Base-by-base conservation (phyloP, 768 basidiomycete species). In the Termitomyces sp. region DNA sequence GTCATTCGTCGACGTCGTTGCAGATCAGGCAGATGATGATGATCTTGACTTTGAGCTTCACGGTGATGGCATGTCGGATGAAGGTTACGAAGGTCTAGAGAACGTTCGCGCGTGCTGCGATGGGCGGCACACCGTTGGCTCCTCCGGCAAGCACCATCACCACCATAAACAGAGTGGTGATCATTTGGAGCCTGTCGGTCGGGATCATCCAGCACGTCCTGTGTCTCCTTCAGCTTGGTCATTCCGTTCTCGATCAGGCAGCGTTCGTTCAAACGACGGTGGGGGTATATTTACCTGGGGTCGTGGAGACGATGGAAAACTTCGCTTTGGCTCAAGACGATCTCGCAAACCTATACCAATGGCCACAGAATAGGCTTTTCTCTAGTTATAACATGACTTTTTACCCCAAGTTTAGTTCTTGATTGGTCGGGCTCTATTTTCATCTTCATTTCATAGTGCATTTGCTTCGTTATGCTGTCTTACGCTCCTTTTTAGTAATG, bases 81-180 rank as follows among this genome's bases (percentile, higher is more conserved):
- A 86, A 32, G 92, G 85, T 5, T 98, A 84, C 68, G 95, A 98
- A 65, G 95, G 94, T 0, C 71, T 98, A 54, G 95, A 98, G 75
- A 98, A 98, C 65, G 95, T 98, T 21, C 82, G 96, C 23, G 94
- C 90, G 1, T 94, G 92, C 68, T 94, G 91, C 64, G 90, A 92
- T 68, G 92, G 91, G 19, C 79, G 84, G 51, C 92, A 95, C 70
- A 93, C 91, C 1, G 90, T 95, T 17, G 90, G 91, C 0, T 82
- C 80, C 58, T 75, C 78, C 37, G 80, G 77, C 31, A 77, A 80
- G 16, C 73, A 75, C 40, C 79, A 82, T 53, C 86, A 85, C 45
- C 85, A 84, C 27, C 83, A 85, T 59, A 75, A 82, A 53, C 72
- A 77, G 54, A 71, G 73, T 23, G 62, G 70, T 61, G 75, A 80